Percentiles rank a stretch among this genome's conserved stretches.
Evolutionary conservation across 2,329 filamentous ascomycete species (phyloP).

Genomic region (Penicillium paneum): DNA sequence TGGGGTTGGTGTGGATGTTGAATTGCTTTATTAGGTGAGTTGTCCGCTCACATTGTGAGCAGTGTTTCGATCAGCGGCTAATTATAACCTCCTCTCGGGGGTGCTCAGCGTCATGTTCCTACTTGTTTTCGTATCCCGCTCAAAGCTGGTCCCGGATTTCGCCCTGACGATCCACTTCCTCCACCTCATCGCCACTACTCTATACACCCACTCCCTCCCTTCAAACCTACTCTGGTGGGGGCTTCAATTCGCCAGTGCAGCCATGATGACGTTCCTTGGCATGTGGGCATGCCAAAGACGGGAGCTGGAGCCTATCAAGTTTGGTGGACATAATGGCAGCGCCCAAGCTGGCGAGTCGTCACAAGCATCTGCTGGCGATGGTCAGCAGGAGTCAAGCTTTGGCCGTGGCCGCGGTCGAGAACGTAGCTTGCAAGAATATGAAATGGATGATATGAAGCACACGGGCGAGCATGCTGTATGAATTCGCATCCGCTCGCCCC

Average conservation of each 20-base stretch:
- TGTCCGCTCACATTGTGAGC: conserved; percentile 20
- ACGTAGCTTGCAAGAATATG: conserved; percentile 33
- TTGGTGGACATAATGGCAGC: conserved; percentile 58
- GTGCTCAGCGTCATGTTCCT: conserved; percentile 71
- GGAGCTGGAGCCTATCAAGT: conserved; percentile 83
- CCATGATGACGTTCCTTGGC: conserved; percentile 66
- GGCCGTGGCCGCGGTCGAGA: conserved; percentile 34
- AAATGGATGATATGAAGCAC: conserved; percentile 36
- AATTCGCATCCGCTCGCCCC: background rate
- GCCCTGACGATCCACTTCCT: conserved; percentile 82
- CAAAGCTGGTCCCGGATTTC: conserved; percentile 93
- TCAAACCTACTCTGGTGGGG: conserved; percentile 83
- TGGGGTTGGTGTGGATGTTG: conserved; percentile 65
- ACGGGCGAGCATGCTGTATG: conserved; percentile 31
- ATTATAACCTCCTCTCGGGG: background rate
- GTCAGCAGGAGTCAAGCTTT: conserved; percentile 24
- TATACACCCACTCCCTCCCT: conserved; percentile 76
- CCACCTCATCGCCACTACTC: conserved; percentile 70
- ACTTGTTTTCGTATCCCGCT: conserved; percentile 77
- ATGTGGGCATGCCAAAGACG: conserved; percentile 91
- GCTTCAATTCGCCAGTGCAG: conserved; percentile 59
- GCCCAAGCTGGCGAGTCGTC: conserved; percentile 16
- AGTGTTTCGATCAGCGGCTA: background rate
- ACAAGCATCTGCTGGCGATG: conserved; percentile 14
- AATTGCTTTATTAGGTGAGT: conserved; percentile 63